Evolutionary conservation across 1,284 basidiomycete species (phyloP).

Genomic region (Phenoliferia sp.): DNA sequence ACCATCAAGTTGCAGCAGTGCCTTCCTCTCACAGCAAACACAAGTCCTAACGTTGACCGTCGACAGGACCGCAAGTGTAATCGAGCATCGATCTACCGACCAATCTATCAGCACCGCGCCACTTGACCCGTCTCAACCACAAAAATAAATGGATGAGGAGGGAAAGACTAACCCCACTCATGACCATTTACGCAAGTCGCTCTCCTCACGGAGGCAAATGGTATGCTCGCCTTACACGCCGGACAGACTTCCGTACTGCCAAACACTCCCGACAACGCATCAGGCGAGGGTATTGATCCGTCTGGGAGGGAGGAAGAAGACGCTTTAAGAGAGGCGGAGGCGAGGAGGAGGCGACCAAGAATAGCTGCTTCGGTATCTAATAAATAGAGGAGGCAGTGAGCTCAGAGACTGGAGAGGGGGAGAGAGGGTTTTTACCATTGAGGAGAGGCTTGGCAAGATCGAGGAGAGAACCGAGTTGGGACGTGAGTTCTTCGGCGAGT

Average conservation of each 20-base stretch:
- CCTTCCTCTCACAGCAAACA: conserved; percentile 19
- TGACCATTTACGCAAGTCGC: conserved; percentile 18
- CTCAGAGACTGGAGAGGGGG: not conserved
- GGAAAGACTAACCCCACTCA: conserved; percentile 16
- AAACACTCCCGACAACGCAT: conserved; percentile 7
- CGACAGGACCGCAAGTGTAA: conserved; percentile 18
- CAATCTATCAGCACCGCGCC: no score
- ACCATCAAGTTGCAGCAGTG: conserved; percentile 3
- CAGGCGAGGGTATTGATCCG: not conserved
- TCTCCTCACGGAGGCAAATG: conserved; percentile 7
- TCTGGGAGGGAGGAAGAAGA: not conserved
- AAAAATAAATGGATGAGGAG: not conserved
- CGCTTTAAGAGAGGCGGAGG: conserved; percentile 9
- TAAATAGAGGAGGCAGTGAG: not conserved
- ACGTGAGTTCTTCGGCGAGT: not conserved
- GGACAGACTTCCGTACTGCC: conserved; percentile 10
- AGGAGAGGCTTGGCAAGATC: not conserved
- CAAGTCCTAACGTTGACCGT: conserved; percentile 19
- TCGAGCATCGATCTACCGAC: conserved; percentile 28
- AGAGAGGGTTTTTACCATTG: not conserved
- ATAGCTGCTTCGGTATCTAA: conserved; percentile 1
- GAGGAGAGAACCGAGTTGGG: not conserved
- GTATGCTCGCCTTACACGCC: conserved; percentile 10
- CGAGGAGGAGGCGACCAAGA: conserved; percentile 16
- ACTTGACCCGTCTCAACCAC: not conserved